Percentiles rank a stretch among this genome's conserved stretches.
These are phyloP conservation scores for Grosmannia clavigera DNA, from an alignment of 2,329 filamentous ascomycete genomes.

Conservation along the genomic window DNA sequence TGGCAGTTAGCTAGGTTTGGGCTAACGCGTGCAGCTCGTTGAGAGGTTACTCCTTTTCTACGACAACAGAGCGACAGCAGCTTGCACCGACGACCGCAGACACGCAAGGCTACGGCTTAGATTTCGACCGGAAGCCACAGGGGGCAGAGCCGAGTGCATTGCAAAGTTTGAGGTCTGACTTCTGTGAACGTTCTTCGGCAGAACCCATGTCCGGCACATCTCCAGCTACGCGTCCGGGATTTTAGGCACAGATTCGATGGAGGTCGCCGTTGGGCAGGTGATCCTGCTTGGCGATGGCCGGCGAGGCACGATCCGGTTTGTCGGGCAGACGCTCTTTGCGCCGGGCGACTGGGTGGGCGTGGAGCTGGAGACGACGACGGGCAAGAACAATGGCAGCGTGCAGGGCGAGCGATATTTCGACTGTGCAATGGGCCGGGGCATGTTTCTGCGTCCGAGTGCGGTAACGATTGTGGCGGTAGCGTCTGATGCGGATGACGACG, in stretches of 20 bases:
- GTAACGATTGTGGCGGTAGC: constrained; percentile 39
- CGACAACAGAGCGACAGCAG: background rate
- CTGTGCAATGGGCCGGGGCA: constrained; percentile 61
- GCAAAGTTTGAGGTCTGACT: background rate
- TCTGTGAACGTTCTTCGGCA: background rate
- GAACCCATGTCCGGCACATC: background rate
- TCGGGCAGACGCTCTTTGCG: constrained; percentile 69
- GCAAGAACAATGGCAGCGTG: constrained; percentile 91
- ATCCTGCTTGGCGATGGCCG: constrained; percentile 71
- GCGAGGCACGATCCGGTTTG: constrained; percentile 65
- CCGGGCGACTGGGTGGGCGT: constrained; percentile 80
- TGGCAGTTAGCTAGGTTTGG: background rate
- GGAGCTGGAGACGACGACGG: constrained; percentile 67
- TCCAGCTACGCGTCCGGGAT: background rate
- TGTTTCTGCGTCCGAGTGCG: constrained; percentile 72
- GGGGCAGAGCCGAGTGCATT: background rate
- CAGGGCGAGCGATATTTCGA: constrained; percentile 82
- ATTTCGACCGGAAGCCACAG: background rate
- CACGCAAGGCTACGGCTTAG: background rate
- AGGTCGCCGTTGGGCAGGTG: constrained; percentile 55
- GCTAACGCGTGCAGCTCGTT: background rate
- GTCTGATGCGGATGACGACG: background rate
- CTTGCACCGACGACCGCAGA: background rate
- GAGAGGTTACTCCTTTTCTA: background rate
- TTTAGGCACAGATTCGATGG: constrained; percentile 20